A percentile compares a stretch with the other conserved stretches of the same genome.
These are phyloP conservation scores for Leccinum variicolor DNA, from an alignment of 768 basidiomycete species.

Conservation along the genomic window DNA sequence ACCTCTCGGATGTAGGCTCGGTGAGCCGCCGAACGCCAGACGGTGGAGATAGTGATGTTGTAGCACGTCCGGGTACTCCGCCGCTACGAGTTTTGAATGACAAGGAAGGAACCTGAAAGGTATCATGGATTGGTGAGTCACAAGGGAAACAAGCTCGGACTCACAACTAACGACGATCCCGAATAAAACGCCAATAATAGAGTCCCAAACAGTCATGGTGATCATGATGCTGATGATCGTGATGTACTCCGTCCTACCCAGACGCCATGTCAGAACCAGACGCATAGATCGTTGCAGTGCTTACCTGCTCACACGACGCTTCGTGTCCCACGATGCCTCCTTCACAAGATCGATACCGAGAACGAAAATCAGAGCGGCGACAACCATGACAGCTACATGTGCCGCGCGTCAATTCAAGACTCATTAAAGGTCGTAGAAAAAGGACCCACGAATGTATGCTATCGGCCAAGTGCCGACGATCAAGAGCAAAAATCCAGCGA, in stretches of 20 bases:
- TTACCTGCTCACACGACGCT: constrained; percentile 78
- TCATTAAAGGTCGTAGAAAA: neutral
- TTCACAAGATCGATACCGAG: constrained; percentile 92
- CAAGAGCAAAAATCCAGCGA: constrained; percentile 73
- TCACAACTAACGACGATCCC: constrained; percentile 89
- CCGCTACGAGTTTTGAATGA: constrained; percentile 86
- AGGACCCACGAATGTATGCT: constrained; percentile 78
- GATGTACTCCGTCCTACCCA: constrained; percentile 66
- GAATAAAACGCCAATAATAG: constrained; percentile 88
- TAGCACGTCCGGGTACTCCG: constrained; percentile 80
- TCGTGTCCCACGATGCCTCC: constrained; percentile 95
- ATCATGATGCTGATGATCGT: constrained; percentile 89
- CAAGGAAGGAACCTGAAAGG: constrained; percentile 81
- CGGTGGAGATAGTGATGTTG: constrained; percentile 83
- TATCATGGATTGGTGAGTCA: neutral
- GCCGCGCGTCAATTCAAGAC: neutral
- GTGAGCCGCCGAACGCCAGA: constrained; percentile 84
- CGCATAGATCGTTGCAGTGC: constrained; percentile 16
- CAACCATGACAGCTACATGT: constrained; percentile 78
- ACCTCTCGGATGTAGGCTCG: constrained; percentile 87
- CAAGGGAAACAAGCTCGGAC: constrained; percentile 19
- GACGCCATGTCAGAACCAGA: constrained; percentile 5
- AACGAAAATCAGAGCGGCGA: constrained; percentile 89
- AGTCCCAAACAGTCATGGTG: constrained; percentile 92
- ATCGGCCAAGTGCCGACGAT: constrained; percentile 86